Base-by-base conservation (phyloP, 176 grass and related monocot genomes). In the Tillandsia fasciculata region DNA sequence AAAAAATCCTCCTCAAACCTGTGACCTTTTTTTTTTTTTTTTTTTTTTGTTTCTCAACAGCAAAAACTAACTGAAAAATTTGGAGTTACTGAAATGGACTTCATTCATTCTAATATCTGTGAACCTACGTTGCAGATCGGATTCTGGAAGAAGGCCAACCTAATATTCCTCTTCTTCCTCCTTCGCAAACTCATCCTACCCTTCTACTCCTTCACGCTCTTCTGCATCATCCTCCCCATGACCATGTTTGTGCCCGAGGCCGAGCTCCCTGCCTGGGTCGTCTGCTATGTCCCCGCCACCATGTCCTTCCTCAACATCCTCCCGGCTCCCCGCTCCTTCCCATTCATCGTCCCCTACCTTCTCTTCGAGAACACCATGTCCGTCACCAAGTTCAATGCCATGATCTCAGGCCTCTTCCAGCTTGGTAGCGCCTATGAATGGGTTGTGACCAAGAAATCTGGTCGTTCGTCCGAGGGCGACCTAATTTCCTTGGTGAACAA, bases 281-380 rank as follows among this genome's bases (percentile, higher is more conserved):
- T 99, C 26, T 99, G 95, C 78, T 99, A 99, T 65, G 78, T 99
- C 11, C 95, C 95, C 0, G 95, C 90, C 52, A 66, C 76, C 8
- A 90, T 92, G 77, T 99, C 95, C 47, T 63, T 99, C 3, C 90
- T 99, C 12, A 99, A 99, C 66, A 87, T 94, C 80, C 84, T 99
- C 0, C 95, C 95, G 0, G 88, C 95, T 0, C 95, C 82, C 0
- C 83, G 86, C 59, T 99, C 95, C 0, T 90, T 99, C 72, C 95
- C 95, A 10, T 99, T 99, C 75, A 87, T 94, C 77, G 91, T 99
- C 63, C 95, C 95, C 0, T 94, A 93, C 70, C 90, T 99, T 29
- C 95, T 99, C 12, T 99, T 99, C 2, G 95, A 99, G 75, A 99
- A 99, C 80, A 99, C 95, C 64, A 99, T 99, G 95, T 99, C 95